Evolutionary conservation across 1,284 basidiomycete species (phyloP).

Genomic region (Microbotryum violaceum): DNA sequence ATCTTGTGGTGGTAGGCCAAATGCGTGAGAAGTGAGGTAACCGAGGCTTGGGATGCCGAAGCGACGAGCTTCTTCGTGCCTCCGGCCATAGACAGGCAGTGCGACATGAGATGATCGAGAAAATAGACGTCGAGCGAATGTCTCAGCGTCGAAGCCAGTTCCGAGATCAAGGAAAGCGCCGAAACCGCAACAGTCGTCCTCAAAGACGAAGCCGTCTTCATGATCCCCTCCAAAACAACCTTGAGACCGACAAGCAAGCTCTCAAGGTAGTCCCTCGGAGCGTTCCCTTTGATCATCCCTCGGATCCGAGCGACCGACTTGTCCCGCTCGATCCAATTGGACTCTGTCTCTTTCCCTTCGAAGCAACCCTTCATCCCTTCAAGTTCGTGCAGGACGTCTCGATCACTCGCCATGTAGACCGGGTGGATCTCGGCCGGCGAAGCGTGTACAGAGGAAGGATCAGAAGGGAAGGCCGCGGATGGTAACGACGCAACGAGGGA

Average conservation of each 20-base stretch:
- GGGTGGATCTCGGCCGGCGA: conserved; percentile 18
- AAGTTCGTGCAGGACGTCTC: conserved; percentile 81
- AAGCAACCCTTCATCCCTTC: conserved; percentile 67
- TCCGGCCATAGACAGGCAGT: conserved; percentile 76
- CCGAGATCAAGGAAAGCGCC: conserved; percentile 68
- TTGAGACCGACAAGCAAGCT: conserved; percentile 68
- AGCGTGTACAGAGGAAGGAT: conserved; percentile 17
- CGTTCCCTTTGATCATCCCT: conserved; percentile 76
- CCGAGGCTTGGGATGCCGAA: conserved; percentile 70
- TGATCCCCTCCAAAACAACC: conserved; percentile 67
- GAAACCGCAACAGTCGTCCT: conserved; percentile 83
- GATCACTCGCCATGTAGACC: conserved; percentile 66
- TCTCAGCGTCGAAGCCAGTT: conserved; percentile 66
- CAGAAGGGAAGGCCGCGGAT: conserved; percentile 21
- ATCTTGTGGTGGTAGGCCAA: conserved; percentile 63
- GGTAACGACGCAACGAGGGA: conserved; percentile 11
- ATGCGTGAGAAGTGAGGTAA: conserved; percentile 60
- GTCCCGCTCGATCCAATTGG: conserved; percentile 88
- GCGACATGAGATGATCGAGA: conserved; percentile 64
- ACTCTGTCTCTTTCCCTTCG: conserved; percentile 92
- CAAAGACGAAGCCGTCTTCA: conserved; percentile 78
- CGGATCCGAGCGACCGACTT: conserved; percentile 68
- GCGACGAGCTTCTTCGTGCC: conserved; percentile 94
- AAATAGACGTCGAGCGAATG: conserved; percentile 59
- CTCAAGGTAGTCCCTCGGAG: conserved; percentile 63